Base-by-base conservation (phyloP, 768 basidiomycete species). In the Crepidotus variabilis region DNA sequence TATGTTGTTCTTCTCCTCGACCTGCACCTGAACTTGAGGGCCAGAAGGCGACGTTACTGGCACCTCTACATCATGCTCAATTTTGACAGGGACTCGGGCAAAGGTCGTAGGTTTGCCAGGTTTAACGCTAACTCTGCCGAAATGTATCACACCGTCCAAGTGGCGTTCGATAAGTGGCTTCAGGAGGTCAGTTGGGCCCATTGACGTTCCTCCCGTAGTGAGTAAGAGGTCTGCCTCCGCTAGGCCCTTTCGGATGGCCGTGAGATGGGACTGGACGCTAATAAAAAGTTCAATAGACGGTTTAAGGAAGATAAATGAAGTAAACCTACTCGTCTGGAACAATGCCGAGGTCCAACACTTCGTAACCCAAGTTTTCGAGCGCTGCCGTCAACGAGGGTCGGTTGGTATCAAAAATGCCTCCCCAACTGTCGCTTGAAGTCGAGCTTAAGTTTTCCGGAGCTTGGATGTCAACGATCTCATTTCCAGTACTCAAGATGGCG, bases 51-150 rank as follows among this genome's bases (percentile, higher is more conserved):
- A 43, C 18, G 14, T 14, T 3, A 43, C 39, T 43, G 13, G 39
- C 39, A 43, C 39, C 5, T 43, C 39, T 11, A 20, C 13, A 20
- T 43, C n/a, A n/a, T n/a, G n/a, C n/a, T n/a, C 39, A 11, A 43
- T 11, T 43, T 43, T 11, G 39, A 43, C 64, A 0, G 88, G 87
- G 22, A 94, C 77, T 11, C 84, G 88, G 0, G 92, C 93, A 60
- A 95, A 94, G 5, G 92, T 93, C 2, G 93, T 96, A 2, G 93
- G 92, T 65, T 94, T 94, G 6, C 92, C 93, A 0, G 85, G 85
- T 63, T 91, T 92, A 64, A 93, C 82, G 21, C 83, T 82, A 51
- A 94, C 90, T 7, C 92, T 80, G 1, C 93, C 93, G 66, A 96
- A 94, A 64, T 94, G 92, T 4, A 94, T 78, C 6, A 78, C 86